Evolutionary conservation across 208 protist species (phyloP).

Genomic region (Zelonia costaricensis): DNA sequence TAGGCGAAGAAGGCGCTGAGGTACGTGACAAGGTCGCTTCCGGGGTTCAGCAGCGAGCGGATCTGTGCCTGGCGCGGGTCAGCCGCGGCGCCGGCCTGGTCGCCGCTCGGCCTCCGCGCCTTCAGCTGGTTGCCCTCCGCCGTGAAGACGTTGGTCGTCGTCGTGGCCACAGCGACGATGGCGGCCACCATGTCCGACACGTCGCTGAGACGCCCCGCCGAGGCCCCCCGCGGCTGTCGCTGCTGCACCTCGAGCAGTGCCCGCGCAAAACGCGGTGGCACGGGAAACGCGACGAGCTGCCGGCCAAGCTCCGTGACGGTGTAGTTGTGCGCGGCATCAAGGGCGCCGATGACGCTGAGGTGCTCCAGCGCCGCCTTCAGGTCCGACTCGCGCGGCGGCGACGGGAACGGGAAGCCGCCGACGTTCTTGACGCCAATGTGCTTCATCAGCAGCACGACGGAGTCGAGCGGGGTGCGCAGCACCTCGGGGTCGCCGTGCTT

Average conservation of each 20-base stretch:
- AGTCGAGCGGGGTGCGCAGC: constrained; percentile 88
- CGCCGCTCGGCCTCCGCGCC: constrained; percentile 41
- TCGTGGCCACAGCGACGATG: constrained; percentile 74
- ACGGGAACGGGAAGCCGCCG: constrained; percentile 88
- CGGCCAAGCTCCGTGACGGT: constrained; percentile 72
- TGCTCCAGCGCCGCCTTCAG: constrained; percentile 73
- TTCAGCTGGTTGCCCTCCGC: constrained; percentile 82
- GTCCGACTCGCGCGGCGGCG: constrained; percentile 65
- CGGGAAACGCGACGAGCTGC: constrained; percentile 72
- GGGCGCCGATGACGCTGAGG: constrained; percentile 73
- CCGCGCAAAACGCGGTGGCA: constrained; percentile 84
- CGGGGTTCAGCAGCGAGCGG: constrained; percentile 66
- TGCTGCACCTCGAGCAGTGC: constrained; percentile 65
- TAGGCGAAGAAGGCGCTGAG: constrained; percentile 77
- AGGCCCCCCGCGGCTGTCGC: background rate
- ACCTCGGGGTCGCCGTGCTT: constrained; percentile 95
- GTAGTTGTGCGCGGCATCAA: constrained; percentile 46
- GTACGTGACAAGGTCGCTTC: constrained; percentile 87
- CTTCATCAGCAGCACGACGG: constrained; percentile 93
- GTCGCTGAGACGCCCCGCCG: constrained; percentile 10
- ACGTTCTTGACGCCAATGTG: constrained; percentile 89
- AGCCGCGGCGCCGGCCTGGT: constrained; percentile 20
- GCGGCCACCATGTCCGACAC: constrained; percentile 45
- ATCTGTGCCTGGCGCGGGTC: constrained; percentile 50
- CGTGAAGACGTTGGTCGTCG: constrained; percentile 83